Evolutionary conservation across 2,329 filamentous ascomycete species (phyloP).

Genomic region (Hypocreales sp.): DNA sequence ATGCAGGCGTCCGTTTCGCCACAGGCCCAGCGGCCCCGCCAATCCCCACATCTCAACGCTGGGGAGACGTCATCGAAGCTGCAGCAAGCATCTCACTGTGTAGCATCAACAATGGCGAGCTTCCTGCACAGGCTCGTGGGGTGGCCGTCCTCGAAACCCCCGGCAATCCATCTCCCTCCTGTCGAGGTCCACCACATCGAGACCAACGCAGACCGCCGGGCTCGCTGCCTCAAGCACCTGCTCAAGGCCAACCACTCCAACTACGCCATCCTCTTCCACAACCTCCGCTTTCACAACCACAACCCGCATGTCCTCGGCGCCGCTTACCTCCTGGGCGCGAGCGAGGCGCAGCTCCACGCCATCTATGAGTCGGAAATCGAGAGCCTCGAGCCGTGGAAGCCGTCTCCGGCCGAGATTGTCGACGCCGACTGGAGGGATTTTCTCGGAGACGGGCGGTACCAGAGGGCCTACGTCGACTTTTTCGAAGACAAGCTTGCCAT

Average conservation of each 20-base stretch:
- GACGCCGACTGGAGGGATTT: conserved; percentile 77
- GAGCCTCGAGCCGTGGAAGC: conserved; percentile 61
- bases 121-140: conserved; percentile 15
- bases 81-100: no score
- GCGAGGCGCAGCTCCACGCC: conserved; percentile 53
- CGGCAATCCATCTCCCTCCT: conserved; percentile 42
- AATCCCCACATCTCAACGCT: conserved; percentile 1
- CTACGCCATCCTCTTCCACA: conserved; percentile 66
- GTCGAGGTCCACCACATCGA: conserved; percentile 70
- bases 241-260: conserved; percentile 86
- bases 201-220: conserved; percentile 60
- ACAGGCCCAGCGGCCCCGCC: no score
- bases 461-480: conserved; percentile 85
- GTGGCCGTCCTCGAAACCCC: conserved; percentile 7
- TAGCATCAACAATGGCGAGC: conserved; percentile 14
- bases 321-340: conserved; percentile 71
- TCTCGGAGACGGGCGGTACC: conserved; percentile 64
- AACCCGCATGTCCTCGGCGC: conserved; percentile 68
- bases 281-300: conserved; percentile 68
- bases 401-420: conserved; percentile 73
- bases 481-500: conserved; percentile 82
- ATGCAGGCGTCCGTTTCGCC: no score
- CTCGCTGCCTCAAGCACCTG: conserved; percentile 76
- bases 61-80: conserved; percentile 1
- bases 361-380: conserved; percentile 68